phyloP scores from a whole-genome alignment of 2,329 filamentous ascomycete genomes.

The Emergomyces orientalis region DNA sequence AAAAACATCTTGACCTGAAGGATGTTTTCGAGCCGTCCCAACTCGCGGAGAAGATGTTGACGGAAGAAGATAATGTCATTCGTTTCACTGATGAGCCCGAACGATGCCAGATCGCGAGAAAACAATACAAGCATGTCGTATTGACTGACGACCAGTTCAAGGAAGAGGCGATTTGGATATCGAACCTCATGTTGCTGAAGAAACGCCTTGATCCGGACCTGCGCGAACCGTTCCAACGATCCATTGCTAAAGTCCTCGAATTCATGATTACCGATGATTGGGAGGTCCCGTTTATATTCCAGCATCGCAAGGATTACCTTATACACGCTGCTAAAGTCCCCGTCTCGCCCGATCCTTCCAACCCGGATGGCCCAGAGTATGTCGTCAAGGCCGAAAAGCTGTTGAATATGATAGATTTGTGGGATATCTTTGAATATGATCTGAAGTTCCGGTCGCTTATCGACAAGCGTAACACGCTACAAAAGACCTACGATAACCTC shows the following conservation, averaged over 20 bases:
- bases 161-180: constrained; percentile 88
- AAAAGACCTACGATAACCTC: constrained; percentile 68
- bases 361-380: constrained; percentile 62
- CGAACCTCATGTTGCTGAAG: constrained; percentile 78
- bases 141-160: constrained; percentile 76
- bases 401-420: constrained; percentile 83
- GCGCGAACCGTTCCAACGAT: constrained; percentile 72
- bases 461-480: constrained; percentile 80
- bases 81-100: constrained; percentile 84
- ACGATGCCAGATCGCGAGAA: constrained; percentile 84
- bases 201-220: constrained; percentile 66
- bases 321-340: constrained; percentile 74
- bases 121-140: constrained; percentile 73
- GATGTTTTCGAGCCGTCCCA: constrained; percentile 98
- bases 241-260: constrained; percentile 83
- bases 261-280: constrained; percentile 92
- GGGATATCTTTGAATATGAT: constrained; percentile 90
- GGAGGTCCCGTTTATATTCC: constrained; percentile 95
- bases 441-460: constrained; percentile 89
- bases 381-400: constrained; percentile 75
- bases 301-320: constrained; percentile 94
- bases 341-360: constrained; percentile 52
- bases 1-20: constrained; percentile 83
- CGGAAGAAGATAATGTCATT: constrained; percentile 88
- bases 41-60: constrained; percentile 85